Conservation (phyloP, 129 eudicot genomes). For the Ambrosia trifida region DNA sequence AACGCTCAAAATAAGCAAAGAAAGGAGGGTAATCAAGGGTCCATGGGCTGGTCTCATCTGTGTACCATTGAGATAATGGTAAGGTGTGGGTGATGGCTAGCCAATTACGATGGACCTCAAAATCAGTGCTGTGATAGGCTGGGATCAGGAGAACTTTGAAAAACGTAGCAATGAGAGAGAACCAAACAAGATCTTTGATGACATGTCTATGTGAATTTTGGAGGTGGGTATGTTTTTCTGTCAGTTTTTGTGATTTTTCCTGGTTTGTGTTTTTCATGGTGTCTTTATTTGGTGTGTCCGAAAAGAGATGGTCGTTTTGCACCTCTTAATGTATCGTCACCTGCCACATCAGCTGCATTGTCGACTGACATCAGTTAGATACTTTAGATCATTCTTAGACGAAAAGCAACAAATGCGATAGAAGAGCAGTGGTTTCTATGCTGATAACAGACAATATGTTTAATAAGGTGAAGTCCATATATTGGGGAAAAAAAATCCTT, state of each 20-base stretch:
- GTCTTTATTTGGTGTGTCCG: constrained; percentile 13
- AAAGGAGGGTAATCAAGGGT: constrained; percentile 95
- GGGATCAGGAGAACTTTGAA: constrained; percentile 77
- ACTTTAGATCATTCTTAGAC: constrained; percentile 15
- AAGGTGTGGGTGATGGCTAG: constrained; percentile 79
- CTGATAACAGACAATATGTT: not conserved
- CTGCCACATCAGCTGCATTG: constrained; percentile 15
- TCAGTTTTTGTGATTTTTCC: constrained; percentile 11
- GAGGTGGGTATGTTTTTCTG: constrained; percentile 20
- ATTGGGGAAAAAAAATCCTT: too few relatives aligned
- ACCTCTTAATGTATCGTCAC: not conserved
- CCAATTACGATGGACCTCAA: constrained; percentile 95
- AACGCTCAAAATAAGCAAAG: constrained; percentile 70
- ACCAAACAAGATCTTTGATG: constrained; percentile 48
- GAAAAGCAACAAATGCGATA: not conserved
- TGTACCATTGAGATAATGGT: constrained; percentile 73
- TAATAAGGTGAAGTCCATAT: not conserved
- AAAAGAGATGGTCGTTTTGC: not conserved
- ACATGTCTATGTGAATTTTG: constrained; percentile 26
- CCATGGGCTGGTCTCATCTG: constrained; percentile 77
- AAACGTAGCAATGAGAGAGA: constrained; percentile 50
- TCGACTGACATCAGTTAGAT: not conserved
- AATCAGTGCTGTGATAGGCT: constrained; percentile 86
- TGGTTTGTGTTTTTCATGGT: constrained; percentile 29
- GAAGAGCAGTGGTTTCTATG: not conserved